Evolutionary conservation across 257 asterid genomes (phyloP).

Genomic region (Fraxinus americana): DNA sequence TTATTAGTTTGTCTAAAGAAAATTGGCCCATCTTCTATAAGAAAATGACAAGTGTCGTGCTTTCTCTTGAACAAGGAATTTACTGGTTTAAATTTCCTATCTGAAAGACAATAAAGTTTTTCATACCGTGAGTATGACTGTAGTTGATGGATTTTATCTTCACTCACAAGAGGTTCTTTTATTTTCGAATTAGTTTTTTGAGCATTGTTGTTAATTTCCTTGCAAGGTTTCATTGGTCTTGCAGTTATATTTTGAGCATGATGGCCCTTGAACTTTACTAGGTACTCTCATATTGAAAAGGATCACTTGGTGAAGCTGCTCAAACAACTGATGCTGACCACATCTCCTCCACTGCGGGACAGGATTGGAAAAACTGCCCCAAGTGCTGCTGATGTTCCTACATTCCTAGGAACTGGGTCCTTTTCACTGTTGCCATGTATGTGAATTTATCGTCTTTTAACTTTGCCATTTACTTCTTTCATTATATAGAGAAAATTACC

Average conservation of each 20-base stretch:
- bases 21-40: constrained; percentile 10
- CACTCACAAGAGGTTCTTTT: neutral
- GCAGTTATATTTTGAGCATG: constrained; percentile 16
- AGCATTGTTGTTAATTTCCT: neutral
- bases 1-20: constrained; percentile 19
- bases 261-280: constrained; percentile 30
- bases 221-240: constrained; percentile 15
- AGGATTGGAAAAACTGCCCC: constrained; percentile 54
- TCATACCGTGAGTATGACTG: constrained; percentile 3
- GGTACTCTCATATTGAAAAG: constrained; percentile 83
- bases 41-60: neutral
- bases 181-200: neutral
- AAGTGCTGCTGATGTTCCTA: constrained; percentile 91
- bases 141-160: constrained; percentile 14
- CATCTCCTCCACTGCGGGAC: constrained; percentile 65
- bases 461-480: constrained; percentile 10
- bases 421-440: constrained; percentile 82
- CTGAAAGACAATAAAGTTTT: constrained; percentile 2
- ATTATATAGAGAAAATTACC: neutral
- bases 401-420: constrained; percentile 86
- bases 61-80: constrained; percentile 9
- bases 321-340: constrained; percentile 69
- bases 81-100: neutral
- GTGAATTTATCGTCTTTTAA: constrained; percentile 28
- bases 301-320: constrained; percentile 82